Evolutionary conservation across 495 filamentous ascomycete species (phyloP).

Genomic region (Aspergillus sclerotiicarbonarius): DNA sequence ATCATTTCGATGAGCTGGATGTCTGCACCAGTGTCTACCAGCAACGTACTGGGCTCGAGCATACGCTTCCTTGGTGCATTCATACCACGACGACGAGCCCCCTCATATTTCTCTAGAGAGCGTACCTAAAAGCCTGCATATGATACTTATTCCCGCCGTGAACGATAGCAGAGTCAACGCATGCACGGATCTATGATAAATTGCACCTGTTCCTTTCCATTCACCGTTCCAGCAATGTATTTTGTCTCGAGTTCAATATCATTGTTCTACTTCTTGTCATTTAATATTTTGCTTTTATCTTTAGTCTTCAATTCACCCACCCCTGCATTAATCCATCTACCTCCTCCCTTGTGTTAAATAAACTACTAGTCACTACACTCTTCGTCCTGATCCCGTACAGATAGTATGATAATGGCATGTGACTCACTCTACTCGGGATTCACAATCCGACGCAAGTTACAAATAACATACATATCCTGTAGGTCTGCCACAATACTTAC

Average conservation of each 20-base stretch:
- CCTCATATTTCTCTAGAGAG: neutral
- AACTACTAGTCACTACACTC: no score
- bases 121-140: constrained; percentile 3
- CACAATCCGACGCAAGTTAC: no score
- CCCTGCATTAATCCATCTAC: no score
- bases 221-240: constrained; percentile 12
- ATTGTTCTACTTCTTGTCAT: constrained; percentile 9
- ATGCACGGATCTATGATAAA: constrained; percentile 17
- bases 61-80: neutral
- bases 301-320: neutral
- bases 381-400: no score
- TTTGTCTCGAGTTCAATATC: constrained; percentile 6
- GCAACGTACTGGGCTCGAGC: neutral
- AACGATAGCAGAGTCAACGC: constrained; percentile 16
- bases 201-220: neutral
- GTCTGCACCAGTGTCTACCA: neutral
- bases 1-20: neutral
- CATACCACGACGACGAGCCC: neutral
- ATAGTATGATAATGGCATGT: no score
- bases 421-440: no score
- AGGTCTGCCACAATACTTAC: no score
- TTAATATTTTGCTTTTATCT: constrained; percentile 11
- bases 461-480: no score
- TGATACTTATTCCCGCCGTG: constrained; percentile 12
- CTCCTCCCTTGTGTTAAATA: no score